A percentile compares a stretch with the other conserved stretches of the same genome.
These are phyloP conservation scores for Apiospora arundinis DNA, from an alignment of 2,329 filamentous ascomycete genomes.

Conservation along the genomic window DNA sequence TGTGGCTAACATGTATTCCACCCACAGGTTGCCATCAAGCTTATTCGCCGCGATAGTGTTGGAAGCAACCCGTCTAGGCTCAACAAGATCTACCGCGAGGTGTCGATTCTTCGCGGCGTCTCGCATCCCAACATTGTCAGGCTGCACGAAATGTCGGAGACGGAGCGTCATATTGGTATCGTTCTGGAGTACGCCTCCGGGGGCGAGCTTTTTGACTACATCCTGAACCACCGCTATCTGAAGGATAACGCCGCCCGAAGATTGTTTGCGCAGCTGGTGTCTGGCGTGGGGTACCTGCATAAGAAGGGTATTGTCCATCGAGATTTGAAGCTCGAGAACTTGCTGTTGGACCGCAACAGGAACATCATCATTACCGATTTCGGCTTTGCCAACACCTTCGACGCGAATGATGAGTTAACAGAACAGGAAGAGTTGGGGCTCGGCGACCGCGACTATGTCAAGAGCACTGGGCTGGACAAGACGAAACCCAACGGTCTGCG, in stretches of 20 bases:
- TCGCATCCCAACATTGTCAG: conserved; percentile 97
- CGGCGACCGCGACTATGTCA: conserved; percentile 86
- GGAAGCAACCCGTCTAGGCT: conserved; percentile 87
- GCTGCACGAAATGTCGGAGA: conserved; percentile 98
- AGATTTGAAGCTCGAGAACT: conserved; percentile 94
- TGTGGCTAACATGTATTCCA: conserved; percentile 26
- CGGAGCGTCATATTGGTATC: conserved; percentile 95
- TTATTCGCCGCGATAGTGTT: conserved; percentile 86
- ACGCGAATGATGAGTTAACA: conserved; percentile 82
- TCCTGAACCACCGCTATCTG: conserved; percentile 93
- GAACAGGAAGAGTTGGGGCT: conserved; percentile 91
- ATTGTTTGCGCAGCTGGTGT: conserved; percentile 93
- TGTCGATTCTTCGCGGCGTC: conserved; percentile 84
- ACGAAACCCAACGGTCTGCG: conserved; percentile 76
- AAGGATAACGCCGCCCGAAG: conserved; percentile 92
- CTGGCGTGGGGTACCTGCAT: conserved; percentile 95
- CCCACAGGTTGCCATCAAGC: conserved; percentile 88
- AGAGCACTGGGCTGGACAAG: conserved; percentile 83
- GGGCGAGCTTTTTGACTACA: conserved; percentile 97
- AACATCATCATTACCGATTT: conserved; percentile 99
- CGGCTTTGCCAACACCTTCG: conserved; percentile 97
- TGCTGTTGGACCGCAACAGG: conserved; percentile 91
- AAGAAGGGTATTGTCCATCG: conserved; percentile 98
- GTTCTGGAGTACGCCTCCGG: conserved; percentile 98
- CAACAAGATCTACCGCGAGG: conserved; percentile 97